phyloP scores from a whole-genome alignment of 2,329 filamentous ascomycete genomes.

The Trichoderma arundinaceum region DNA sequence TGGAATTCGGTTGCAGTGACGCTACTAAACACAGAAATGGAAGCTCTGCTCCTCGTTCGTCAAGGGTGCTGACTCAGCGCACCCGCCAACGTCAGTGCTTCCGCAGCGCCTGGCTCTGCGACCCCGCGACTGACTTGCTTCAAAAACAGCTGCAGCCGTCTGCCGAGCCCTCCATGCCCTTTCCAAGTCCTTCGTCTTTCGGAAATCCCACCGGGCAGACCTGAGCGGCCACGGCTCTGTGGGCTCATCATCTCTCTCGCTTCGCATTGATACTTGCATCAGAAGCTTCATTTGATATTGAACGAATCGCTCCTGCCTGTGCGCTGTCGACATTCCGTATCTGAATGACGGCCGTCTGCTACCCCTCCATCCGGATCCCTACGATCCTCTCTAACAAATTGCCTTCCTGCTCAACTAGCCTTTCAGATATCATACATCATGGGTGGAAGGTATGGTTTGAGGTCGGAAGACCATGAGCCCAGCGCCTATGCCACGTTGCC shows the following conservation, averaged over 20 bases:
- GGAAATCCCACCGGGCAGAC: neutral
- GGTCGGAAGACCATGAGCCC: conserved; percentile 40
- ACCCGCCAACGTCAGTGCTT: neutral
- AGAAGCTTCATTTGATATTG: neutral
- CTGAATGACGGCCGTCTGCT: neutral
- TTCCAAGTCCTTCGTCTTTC: neutral
- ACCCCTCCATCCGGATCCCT: conserved; percentile 22
- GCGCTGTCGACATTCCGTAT: neutral
- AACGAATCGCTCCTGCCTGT: neutral
- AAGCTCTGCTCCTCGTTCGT: too few species aligned
- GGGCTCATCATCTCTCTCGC: neutral
- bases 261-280: neutral
- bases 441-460: conserved; percentile 40
- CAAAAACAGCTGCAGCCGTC: conserved; percentile 20
- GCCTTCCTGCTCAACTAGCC: neutral
- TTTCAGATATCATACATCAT: conserved; percentile 34
- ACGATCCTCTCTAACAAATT: neutral
- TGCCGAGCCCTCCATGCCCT: conserved; percentile 18
- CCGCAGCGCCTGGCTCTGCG: neutral
- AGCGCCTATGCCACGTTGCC: conserved; percentile 44
- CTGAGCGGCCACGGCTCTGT: neutral
- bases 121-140: conserved; percentile 12
- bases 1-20: too few species aligned
- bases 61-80: too few species aligned
- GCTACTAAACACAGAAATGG: too few species aligned